These are phyloP conservation scores for Coemansia sp. DNA, from an alignment of 192 early-diverging fungal species.

Conservation along the genomic window DNA sequence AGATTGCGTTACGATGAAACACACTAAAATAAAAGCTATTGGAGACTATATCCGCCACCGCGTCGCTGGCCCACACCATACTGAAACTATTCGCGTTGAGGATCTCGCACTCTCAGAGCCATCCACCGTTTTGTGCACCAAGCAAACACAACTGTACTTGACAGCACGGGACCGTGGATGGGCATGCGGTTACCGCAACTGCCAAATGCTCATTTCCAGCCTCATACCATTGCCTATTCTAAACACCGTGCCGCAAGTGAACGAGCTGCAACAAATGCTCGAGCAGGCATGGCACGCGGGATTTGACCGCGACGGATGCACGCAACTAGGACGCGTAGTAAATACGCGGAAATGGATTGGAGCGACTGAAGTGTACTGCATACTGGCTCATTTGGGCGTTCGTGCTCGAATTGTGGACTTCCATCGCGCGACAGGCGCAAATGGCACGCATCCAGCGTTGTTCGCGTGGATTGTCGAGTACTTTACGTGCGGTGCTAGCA, in stretches of 20 bases:
- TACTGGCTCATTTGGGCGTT: slow-evolving; percentile 60
- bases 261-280: slow-evolving; percentile 55
- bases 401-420: slow-evolving; percentile 65
- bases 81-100: neutral
- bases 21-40: neutral
- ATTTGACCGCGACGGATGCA: slow-evolving; percentile 60
- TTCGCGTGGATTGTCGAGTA: slow-evolving; percentile 61
- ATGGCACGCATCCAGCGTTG: slow-evolving; percentile 58
- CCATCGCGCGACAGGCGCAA: slow-evolving; percentile 57
- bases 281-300: slow-evolving; percentile 63
- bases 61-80: neutral
- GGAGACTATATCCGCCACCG: slow-evolving; percentile 1
- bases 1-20: neutral
- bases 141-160: slow-evolving; percentile 21
- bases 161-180: slow-evolving; percentile 57
- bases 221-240: slow-evolving; percentile 11
- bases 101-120: neutral
- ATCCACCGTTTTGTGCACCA: slow-evolving; percentile 21
- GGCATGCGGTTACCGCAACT: slow-evolving; percentile 75
- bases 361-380: slow-evolving; percentile 65
- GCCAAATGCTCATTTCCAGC: slow-evolving; percentile 65
- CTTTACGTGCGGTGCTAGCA: slow-evolving; percentile 30
- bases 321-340: slow-evolving; percentile 57
- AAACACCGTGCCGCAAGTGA: neutral
- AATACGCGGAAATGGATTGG: slow-evolving; percentile 72